A percentile compares a stretch with the other conserved stretches of the same genome.
Conservation (phyloP, 139 green algal genomes). For the Chlorella sorokiniana region DNA sequence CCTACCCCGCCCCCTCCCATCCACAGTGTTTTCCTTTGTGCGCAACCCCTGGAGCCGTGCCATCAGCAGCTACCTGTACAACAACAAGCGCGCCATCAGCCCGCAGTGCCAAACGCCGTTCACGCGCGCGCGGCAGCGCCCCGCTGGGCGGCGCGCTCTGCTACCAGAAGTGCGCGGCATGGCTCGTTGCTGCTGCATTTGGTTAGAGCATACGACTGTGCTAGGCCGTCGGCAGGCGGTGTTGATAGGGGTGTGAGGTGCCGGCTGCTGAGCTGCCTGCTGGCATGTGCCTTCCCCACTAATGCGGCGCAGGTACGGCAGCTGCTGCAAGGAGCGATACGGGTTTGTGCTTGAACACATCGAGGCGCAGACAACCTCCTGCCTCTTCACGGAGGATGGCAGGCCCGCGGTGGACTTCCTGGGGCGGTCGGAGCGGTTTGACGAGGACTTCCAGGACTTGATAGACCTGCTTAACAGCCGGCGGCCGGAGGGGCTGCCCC, state of each 20-base stretch:
- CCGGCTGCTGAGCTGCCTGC: too few relatives aligned
- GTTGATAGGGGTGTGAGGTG: too few relatives aligned
- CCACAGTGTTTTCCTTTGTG: conserved; percentile 1
- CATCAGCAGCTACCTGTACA: neutral
- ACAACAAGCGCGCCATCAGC: conserved; percentile 8
- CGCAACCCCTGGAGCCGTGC: conserved; percentile 6
- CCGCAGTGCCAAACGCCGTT: neutral
- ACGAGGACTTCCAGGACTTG: conserved; percentile 6
- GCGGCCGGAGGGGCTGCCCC: neutral
- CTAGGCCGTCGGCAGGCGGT: too few relatives aligned
- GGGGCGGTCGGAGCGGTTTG: neutral
- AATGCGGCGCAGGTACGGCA: neutral
- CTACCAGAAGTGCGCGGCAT: neutral
- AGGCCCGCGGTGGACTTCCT: conserved; percentile 7
- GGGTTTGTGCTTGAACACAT: conserved; percentile 8
- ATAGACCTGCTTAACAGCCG: neutral
- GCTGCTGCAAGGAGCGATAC: conserved; percentile 2
- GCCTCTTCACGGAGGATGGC: neutral
- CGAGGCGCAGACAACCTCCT: conserved; percentile 2
- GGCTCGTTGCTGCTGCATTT: neutral
- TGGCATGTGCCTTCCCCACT: too few relatives aligned
- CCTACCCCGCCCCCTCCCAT: neutral
- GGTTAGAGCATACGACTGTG: neutral
- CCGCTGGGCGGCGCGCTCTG: neutral
- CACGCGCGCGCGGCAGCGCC: neutral